A percentile compares a stretch with the other conserved stretches of the same genome.
phyloP scores from a whole-genome alignment of 768 basidiomycete species.

The Russula lepida region DNA sequence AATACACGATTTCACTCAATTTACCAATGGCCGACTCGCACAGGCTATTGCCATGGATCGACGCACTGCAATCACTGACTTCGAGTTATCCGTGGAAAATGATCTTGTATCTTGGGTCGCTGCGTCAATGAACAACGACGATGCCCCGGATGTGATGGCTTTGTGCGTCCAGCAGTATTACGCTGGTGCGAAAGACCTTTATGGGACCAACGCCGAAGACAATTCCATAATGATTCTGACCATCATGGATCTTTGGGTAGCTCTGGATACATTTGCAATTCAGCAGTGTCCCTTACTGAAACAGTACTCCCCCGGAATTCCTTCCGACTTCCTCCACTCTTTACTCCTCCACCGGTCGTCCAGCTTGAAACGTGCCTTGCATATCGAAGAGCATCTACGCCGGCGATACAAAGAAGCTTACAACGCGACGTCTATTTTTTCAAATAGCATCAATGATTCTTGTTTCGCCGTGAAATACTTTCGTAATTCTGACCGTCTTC shows the following conservation, averaged over 20 bases:
- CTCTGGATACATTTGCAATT: constrained; percentile 34
- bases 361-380: background rate
- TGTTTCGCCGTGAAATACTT: constrained; percentile 13
- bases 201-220: constrained; percentile 15
- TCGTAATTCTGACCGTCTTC: background rate
- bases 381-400: constrained; percentile 9
- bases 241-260: constrained; percentile 42
- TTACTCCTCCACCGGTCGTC: constrained; percentile 34
- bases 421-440: background rate
- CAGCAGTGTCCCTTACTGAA: constrained; percentile 32
- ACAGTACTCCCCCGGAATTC: constrained; percentile 41
- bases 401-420: background rate
- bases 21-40: background rate
- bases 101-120: background rate
- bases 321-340: constrained; percentile 30
- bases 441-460: background rate
- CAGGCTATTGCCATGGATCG: background rate
- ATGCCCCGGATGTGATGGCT: background rate
- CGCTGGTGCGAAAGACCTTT: background rate
- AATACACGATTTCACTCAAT: background rate
- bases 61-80: constrained; percentile 7
- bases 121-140: background rate
- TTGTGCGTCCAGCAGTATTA: constrained; percentile 12
- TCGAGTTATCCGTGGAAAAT: constrained; percentile 8
- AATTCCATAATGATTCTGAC: constrained; percentile 37